Conservation (phyloP, 352 stramenopile genomes). For the Pythium rhizo-oryzae region DNA sequence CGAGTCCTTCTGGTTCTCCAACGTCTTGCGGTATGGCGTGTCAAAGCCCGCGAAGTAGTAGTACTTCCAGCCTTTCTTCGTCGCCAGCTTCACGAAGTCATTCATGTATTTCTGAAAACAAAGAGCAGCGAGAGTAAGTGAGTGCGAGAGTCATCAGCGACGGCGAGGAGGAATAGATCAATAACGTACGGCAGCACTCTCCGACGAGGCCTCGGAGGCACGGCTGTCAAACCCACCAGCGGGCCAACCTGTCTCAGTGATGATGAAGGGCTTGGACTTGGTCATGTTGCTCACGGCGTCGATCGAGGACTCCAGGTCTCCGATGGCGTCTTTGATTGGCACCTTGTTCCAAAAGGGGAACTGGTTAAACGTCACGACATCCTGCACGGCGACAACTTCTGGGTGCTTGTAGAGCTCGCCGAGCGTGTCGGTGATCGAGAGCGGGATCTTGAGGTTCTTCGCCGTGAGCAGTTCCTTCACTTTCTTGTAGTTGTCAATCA, state of each 20-base stretch:
- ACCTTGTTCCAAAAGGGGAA: conserved; percentile 88
- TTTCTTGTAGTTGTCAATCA: conserved; percentile 69
- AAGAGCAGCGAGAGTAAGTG: neutral
- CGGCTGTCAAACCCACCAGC: conserved; percentile 52
- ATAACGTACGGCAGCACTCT: conserved; percentile 55
- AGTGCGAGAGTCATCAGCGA: neutral
- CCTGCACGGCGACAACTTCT: conserved; percentile 64
- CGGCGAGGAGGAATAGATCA: neutral
- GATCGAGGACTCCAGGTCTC: conserved; percentile 70
- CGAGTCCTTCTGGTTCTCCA: conserved; percentile 44
- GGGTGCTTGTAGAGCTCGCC: conserved; percentile 78
- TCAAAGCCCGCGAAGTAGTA: conserved; percentile 89
- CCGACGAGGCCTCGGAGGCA: conserved; percentile 55
- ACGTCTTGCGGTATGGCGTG: conserved; percentile 67
- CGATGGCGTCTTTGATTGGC: conserved; percentile 48
- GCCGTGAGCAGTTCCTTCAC: conserved; percentile 70
- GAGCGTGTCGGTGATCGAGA: conserved; percentile 85
- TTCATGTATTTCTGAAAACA: conserved; percentile 61
- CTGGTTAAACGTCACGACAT: conserved; percentile 84
- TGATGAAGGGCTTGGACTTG: conserved; percentile 74
- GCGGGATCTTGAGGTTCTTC: conserved; percentile 55
- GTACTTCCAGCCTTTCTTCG: conserved; percentile 76
- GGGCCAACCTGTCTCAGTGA: conserved; percentile 84
- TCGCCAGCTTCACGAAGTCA: conserved; percentile 71
- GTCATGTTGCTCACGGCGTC: conserved; percentile 58